Conservation (phyloP, 768 basidiomycete genomes). For the Termitomyces bulborhizus region DNA sequence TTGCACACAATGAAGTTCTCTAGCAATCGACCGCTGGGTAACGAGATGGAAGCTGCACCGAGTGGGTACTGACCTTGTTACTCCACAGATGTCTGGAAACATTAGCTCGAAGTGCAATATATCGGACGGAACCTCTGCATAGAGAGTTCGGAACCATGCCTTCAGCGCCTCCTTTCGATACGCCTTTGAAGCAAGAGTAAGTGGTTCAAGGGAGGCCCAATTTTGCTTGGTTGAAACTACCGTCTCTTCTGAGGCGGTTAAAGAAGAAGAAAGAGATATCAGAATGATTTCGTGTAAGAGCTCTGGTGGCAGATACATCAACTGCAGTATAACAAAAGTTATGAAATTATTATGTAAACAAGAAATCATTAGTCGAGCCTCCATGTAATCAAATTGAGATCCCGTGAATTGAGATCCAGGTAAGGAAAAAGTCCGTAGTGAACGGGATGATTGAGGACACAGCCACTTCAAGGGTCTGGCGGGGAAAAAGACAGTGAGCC, state of each 20-base stretch:
- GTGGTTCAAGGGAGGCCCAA: constrained; percentile 21
- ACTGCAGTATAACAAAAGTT: no score
- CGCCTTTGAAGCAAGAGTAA: constrained; percentile 23
- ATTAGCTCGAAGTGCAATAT: constrained; percentile 14
- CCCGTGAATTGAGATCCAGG: no score
- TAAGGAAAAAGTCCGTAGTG: no score
- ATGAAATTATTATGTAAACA: no score
- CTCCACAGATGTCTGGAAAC: constrained; percentile 19
- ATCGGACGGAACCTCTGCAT: constrained; percentile 17
- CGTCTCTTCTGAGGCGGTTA: constrained; percentile 6
- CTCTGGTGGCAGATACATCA: constrained; percentile 24
- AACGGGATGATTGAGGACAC: no score
- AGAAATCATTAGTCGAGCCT: no score
- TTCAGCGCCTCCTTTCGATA: constrained; percentile 23
- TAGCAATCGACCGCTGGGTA: constrained; percentile 1
- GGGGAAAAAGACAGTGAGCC: no score
- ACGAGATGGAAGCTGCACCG: neutral
- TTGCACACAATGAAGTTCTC: constrained; percentile 26
- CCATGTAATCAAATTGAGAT: no score
- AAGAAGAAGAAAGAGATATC: constrained; percentile 13
- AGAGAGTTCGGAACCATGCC: constrained; percentile 28
- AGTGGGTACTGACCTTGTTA: constrained; percentile 11
- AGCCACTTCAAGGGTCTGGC: no score
- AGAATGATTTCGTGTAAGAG: constrained; percentile 27
- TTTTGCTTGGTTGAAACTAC: constrained; percentile 18